phyloP scores from a whole-genome alignment of 1,284 basidiomycete species.

The Tilletia setariae region DNA sequence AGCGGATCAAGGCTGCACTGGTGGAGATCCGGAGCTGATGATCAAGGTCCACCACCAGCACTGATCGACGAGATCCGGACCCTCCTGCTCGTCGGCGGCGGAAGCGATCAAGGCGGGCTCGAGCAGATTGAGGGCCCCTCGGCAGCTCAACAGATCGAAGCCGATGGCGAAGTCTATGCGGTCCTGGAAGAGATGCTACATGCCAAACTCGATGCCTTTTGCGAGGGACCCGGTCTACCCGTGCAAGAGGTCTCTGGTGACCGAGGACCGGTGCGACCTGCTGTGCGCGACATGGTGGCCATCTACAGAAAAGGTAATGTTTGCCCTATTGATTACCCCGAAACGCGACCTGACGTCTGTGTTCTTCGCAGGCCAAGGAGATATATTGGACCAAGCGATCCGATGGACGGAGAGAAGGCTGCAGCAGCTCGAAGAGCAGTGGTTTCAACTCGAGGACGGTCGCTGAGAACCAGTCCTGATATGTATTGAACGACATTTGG shows the following conservation, averaged over 20 bases:
- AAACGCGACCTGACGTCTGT: too few species aligned
- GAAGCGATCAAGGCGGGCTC: neutral
- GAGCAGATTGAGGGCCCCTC: neutral
- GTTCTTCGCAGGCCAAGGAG: constrained; percentile 6
- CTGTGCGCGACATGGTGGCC: too few species aligned
- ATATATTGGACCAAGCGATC: neutral
- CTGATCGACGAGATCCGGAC: constrained; percentile 8
- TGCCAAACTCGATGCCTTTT: neutral
- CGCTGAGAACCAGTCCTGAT: neutral
- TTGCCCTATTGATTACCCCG: too few species aligned
- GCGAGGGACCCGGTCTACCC: neutral
- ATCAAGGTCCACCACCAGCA: neutral
- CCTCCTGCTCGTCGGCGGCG: neutral
- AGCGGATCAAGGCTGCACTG: constrained; percentile 3
- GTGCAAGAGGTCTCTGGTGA: too few species aligned
- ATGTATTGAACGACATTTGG: too few species aligned
- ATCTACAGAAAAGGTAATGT: neutral
- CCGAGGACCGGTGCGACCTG: too few species aligned
- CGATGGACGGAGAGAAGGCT: neutral
- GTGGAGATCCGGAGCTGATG: neutral
- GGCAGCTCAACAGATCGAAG: neutral
- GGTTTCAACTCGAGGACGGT: neutral
- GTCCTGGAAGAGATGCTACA: neutral
- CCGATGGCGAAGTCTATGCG: neutral
- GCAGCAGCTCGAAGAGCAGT: neutral